Percentiles rank a stretch among this genome's conserved stretches.
These are phyloP conservation scores for Lactarius quietus DNA, from an alignment of 768 basidiomycete species.

Conservation along the genomic window DNA sequence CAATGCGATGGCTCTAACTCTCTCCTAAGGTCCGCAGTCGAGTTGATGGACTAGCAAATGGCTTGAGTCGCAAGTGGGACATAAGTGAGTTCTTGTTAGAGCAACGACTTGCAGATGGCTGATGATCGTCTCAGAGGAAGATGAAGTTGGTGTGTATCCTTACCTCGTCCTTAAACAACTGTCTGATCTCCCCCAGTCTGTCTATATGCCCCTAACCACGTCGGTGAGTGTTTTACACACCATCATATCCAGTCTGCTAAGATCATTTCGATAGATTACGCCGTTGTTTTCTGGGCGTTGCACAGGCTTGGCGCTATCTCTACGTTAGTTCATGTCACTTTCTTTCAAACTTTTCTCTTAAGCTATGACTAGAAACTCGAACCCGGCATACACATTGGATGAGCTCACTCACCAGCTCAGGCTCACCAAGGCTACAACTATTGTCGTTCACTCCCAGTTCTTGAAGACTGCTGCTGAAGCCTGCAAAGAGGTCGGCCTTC, in stretches of 20 bases:
- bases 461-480: constrained; percentile 13
- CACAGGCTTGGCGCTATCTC: constrained; percentile 56
- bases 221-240: constrained; percentile 39
- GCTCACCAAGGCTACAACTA: constrained; percentile 27
- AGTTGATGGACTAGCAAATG: constrained; percentile 16
- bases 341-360: background rate
- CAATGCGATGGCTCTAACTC: background rate
- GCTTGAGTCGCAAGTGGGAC: constrained; percentile 21
- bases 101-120: constrained; percentile 5
- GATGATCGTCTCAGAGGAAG: constrained; percentile 37
- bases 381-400: constrained; percentile 35
- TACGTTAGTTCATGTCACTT: constrained; percentile 41
- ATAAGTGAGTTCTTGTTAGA: constrained; percentile 12
- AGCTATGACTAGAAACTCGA: constrained; percentile 26
- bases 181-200: constrained; percentile 41
- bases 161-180: background rate
- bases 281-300: constrained; percentile 53
- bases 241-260: background rate
- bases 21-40: constrained; percentile 9
- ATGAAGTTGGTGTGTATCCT: constrained; percentile 48
- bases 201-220: constrained; percentile 60
- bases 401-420: constrained; percentile 36
- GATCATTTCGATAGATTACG: constrained; percentile 43
- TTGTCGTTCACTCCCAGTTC: constrained; percentile 14
- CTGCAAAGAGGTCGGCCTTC: constrained; percentile 16